Evolutionary conservation across 495 filamentous ascomycete species (phyloP).

Genomic region (Trichocladium uniseriatum): DNA sequence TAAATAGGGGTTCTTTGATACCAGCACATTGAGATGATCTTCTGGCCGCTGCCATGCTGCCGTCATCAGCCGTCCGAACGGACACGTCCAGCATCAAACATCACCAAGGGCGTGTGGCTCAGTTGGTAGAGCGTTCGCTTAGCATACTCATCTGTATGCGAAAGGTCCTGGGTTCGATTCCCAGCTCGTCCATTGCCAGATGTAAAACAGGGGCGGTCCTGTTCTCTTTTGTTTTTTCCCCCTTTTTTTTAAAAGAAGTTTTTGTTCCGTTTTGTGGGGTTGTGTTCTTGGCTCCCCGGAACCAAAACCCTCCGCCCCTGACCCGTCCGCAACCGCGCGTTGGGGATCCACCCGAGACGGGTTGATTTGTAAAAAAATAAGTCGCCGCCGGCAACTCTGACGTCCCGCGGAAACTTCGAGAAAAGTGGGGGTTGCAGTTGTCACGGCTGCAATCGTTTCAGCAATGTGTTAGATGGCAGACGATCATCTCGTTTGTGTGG

Average conservation of each 20-base stretch:
- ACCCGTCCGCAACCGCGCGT: no score
- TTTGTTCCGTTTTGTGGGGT: neutral
- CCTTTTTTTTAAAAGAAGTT: neutral
- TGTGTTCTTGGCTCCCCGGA: neutral
- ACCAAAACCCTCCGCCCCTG: no score
- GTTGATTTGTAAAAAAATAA: neutral
- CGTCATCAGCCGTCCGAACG: neutral
- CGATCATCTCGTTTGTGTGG: no score
- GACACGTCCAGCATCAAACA: neutral
- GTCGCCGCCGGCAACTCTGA: no score
- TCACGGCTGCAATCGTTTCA: no score
- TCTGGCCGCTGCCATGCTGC: neutral
- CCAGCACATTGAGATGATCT: no score
- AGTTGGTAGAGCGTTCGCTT: slow-evolving; percentile 23
- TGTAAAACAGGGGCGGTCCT: neutral
- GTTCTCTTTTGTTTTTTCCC: neutral
- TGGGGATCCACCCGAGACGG: no score
- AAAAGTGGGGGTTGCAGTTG: no score
- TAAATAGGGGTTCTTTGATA: neutral
- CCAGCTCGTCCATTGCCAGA: slow-evolving; percentile 15
- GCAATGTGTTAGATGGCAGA: no score
- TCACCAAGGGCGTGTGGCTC: slow-evolving; percentile 18
- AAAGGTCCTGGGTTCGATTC: slow-evolving; percentile 24
- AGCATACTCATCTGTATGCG: slow-evolving; percentile 14
- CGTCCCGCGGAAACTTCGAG: no score